Evolutionary conservation across 2,329 filamentous ascomycete genomes (phyloP), one percentile per base, ranked within the genome.

Genomic region (Teratosphaeria destructans): DNA sequence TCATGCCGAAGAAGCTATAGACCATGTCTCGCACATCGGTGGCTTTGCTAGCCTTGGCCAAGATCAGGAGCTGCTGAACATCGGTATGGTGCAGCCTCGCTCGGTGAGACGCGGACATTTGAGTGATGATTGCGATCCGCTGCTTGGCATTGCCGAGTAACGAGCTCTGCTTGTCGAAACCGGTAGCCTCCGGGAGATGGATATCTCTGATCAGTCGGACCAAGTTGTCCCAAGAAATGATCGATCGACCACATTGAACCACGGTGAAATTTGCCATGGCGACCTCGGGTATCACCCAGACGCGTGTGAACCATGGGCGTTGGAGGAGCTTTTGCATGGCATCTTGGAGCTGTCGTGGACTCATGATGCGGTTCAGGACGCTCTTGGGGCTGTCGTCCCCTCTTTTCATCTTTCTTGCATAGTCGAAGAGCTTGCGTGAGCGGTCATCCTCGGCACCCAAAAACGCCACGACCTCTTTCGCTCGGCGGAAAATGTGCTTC

Each of bases 401-500:
- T 14, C 62, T 60, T 8, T 63, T 58, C 57, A 67, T 63, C 59
- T 66, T 68, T 53, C 66, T 64, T 3, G 69, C 69, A 60, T 66
- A 68, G 16, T 64, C 63, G 56, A 64, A 68, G 2, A 70, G 64
- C 60, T 66, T 65, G 52, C 64, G 60, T 19, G 62, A 67, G n/a
- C 65, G 61, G n/a, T 62, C 58, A 43, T 66, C 67, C 14, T 60
- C 62, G n/a, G 70, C 66, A 5, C 68, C 68, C 5, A 70, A 63
- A 66, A 68, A 71, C n/a, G 66, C 61, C 8, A 66, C 63, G 27
- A 69, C 63, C 56, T 67, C 61, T 37, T 62, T 61, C n/a, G 67
- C 63, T 49, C 63, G 59, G 26, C 59, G 63, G 64, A 71, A 74
- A 43, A 75, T 71, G 3, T 69, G 56, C 10, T 70, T 66, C 71